phyloP scores from a whole-genome alignment of 2,329 filamentous ascomycete genomes.

The Pezicula carpinea region DNA sequence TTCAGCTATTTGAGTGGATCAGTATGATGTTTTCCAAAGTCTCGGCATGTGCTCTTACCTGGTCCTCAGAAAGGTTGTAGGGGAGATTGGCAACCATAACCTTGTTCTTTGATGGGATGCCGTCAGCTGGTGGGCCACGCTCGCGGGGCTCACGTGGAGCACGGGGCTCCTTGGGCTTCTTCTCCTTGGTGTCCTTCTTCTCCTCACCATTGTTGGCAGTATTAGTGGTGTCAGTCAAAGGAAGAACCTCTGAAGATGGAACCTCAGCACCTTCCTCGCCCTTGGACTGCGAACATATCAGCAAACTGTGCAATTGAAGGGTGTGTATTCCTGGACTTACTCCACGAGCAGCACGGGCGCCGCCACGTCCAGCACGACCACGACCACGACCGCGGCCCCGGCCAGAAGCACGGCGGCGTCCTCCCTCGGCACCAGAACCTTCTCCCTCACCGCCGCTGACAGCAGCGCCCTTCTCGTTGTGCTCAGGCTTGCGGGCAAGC shows the following conservation, averaged over 20 bases:
- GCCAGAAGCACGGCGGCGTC: constrained; percentile 57
- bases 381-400: constrained; percentile 63
- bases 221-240: constrained; percentile 59
- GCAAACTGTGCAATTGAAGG: neutral
- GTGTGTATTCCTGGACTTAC: constrained; percentile 43
- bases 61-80: constrained; percentile 96
- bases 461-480: constrained; percentile 54
- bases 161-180: constrained; percentile 33
- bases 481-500: constrained; percentile 94
- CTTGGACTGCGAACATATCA: constrained; percentile 20
- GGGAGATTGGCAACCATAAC: constrained; percentile 99
- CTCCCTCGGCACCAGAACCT: constrained; percentile 58
- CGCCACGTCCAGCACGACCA: constrained; percentile 62
- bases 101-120: constrained; percentile 98
- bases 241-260: constrained; percentile 48
- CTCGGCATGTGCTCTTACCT: constrained; percentile 52
- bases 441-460: constrained; percentile 66
- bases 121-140: constrained; percentile 94
- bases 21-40: neutral
- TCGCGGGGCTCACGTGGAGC: constrained; percentile 61
- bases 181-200: constrained; percentile 38
- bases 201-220: constrained; percentile 47
- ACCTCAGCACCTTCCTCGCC: constrained; percentile 38
- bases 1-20: constrained; percentile 63
- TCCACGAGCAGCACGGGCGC: constrained; percentile 53